Base-by-base conservation (phyloP, 306 rosid genomes). In the Cicer pinnatifidum region DNA sequence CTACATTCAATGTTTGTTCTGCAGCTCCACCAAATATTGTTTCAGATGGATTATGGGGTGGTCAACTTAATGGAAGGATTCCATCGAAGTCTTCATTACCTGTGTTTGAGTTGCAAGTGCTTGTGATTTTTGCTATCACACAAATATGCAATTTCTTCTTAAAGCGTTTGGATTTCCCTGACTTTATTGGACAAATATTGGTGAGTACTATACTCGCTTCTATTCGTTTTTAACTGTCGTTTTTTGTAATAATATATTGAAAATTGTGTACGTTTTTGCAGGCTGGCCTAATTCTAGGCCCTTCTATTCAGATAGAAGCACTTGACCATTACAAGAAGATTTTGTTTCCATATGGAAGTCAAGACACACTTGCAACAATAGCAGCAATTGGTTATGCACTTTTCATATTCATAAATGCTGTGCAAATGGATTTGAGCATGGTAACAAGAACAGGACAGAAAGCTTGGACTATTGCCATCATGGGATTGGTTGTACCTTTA, bases 341-440 rank as follows among this genome's bases (percentile, higher is more conserved):
- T 6, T 71, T 53, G 16, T 88, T 5, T 86, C 80, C 8, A 56
- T 20, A 0, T 15, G 71, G 81, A 11, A 84, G 88, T 71, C 86
- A 82, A 73, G 83, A 76, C 62, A 13, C 54, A 33, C 40, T 89
- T 1, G 85, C 67, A 6, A 11, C 80, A 61, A 0, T 89, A 23
- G 15, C 90, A n/a, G 38, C 57, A n/a, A 41, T 81, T 10, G 94
- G 89, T 11, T 87, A 73, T 72, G 51, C 11, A 3, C 61, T 85
- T 19, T 87, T 75, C 78, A 8, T 82, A 64, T 90, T 92, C 37
- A 50, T 63, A 6, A 46, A 35, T 9, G 89, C 77, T 5, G 93
- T 83, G 11, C 85, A 88, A 72, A 88, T 88, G 89, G 91, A 92
- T 56, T 46, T 77, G 10, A 71, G 79, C 46, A 61, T 84, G 87